phyloP scores from a whole-genome alignment of 2,329 filamentous ascomycete genomes.

The Claviceps monticola region DNA sequence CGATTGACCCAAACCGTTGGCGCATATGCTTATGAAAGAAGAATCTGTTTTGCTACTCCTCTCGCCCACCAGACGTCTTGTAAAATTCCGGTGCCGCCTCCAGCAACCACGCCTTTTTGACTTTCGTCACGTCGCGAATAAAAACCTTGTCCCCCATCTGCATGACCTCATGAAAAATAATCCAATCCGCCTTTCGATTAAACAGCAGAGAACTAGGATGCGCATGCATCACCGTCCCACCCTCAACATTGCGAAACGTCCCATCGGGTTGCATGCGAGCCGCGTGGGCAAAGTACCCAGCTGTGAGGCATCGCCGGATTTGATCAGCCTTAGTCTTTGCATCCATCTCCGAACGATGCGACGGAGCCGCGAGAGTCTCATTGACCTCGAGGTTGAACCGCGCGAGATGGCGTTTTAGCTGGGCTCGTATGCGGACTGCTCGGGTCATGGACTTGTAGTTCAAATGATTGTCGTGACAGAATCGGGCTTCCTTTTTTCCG shows the following conservation, averaged over 20 bases:
- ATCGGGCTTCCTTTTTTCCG: constrained; percentile 69
- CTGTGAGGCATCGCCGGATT: constrained; percentile 72
- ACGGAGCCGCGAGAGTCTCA: constrained; percentile 36
- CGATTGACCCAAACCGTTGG: too few species aligned
- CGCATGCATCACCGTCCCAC: constrained; percentile 63
- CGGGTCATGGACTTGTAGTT: constrained; percentile 76
- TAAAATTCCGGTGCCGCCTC: constrained; percentile 84
- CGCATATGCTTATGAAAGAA: not conserved
- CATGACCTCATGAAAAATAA: constrained; percentile 87
- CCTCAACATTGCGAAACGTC: constrained; percentile 73
- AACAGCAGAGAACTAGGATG: constrained; percentile 93
- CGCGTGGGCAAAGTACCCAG: constrained; percentile 85
- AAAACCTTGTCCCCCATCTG: constrained; percentile 80
- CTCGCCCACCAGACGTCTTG: constrained; percentile 32
- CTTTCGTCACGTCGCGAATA: constrained; percentile 83
- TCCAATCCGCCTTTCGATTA: constrained; percentile 92
- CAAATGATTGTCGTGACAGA: constrained; percentile 74
- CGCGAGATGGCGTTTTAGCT: constrained; percentile 77
- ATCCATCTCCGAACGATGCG: constrained; percentile 16
- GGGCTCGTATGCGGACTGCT: constrained; percentile 73
- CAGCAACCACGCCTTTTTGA: constrained; percentile 82
- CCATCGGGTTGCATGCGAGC: constrained; percentile 91
- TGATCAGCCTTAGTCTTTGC: constrained; percentile 43
- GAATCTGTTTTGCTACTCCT: constrained; percentile 1
- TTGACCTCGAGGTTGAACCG: constrained; percentile 62